A percentile compares a stretch with the other conserved stretches of the same genome.
These are phyloP conservation scores for Misopates orontium DNA, from an alignment of 257 asterid genomes.

Conservation along the genomic window DNA sequence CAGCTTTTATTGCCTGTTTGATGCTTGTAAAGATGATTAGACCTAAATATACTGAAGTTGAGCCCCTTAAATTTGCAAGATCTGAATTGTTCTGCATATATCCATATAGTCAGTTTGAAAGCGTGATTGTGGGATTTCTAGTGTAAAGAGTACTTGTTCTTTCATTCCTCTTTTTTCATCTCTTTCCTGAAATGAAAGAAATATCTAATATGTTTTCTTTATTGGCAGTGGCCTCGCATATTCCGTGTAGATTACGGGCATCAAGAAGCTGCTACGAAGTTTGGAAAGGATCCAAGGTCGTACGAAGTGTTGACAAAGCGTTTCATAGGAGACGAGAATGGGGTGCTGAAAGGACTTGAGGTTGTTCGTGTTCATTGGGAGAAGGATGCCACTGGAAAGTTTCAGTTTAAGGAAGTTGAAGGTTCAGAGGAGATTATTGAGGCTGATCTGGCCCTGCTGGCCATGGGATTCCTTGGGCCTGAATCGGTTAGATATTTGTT, in stretches of 20 bases:
- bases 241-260: conserved; percentile 97
- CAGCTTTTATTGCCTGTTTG: not conserved
- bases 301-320: conserved; percentile 92
- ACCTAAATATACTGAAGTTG: not conserved
- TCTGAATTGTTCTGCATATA: not conserved
- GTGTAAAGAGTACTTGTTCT: not conserved
- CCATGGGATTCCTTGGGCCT: conserved; percentile 99
- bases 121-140: not conserved
- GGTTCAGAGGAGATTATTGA: conserved; percentile 92
- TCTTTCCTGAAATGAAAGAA: not conserved
- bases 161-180: not conserved
- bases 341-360: conserved; percentile 80
- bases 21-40: not conserved
- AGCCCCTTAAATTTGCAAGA: not conserved
- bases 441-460: conserved; percentile 83
- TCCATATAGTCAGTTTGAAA: not conserved
- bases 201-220: not conserved
- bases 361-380: conserved; percentile 82
- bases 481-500: conserved; percentile 69
- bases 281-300: conserved; percentile 95
- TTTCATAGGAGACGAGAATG: conserved; percentile 80
- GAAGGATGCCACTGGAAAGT: conserved; percentile 83
- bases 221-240: conserved; percentile 86
- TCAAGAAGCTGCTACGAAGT: conserved; percentile 88
- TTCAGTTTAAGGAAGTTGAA: conserved; percentile 89